A percentile compares a stretch with the other conserved stretches of the same genome.
Evolutionary conservation across 148 eudicot genomes (phyloP).

Genomic region (Camellia japonica): DNA sequence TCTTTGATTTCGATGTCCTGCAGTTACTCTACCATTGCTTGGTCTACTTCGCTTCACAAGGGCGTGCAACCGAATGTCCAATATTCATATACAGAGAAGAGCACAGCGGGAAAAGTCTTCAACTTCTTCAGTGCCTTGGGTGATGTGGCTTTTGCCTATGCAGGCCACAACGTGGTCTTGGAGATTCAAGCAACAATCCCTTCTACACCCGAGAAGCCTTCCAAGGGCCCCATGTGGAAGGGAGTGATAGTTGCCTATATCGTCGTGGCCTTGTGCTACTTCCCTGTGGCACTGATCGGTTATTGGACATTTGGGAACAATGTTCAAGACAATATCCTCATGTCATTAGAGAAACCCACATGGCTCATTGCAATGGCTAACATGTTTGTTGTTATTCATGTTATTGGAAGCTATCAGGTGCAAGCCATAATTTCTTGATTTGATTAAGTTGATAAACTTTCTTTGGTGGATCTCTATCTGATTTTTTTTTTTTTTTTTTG

Average conservation of each 20-base stretch:
- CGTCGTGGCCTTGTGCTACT: slow-evolving; percentile 35
- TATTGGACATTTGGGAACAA: slow-evolving; percentile 23
- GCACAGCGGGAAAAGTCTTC: slow-evolving; percentile 21
- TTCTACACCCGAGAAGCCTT: slow-evolving; percentile 36
- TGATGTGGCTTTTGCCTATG: slow-evolving; percentile 35
- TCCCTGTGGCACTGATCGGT: slow-evolving; percentile 32
- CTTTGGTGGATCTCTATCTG: background rate
- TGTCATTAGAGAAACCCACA: slow-evolving; percentile 23
- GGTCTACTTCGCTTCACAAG: slow-evolving; percentile 27
- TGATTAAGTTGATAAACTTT: background rate
- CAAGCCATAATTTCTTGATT: background rate
- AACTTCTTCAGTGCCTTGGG: slow-evolving; percentile 29
- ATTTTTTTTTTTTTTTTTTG: background rate
- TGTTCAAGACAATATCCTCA: slow-evolving; percentile 26
- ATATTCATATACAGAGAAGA: slow-evolving; percentile 19
- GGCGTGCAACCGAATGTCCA: slow-evolving; percentile 21
- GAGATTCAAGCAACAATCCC: slow-evolving; percentile 44
- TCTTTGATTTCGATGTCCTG: too few species aligned
- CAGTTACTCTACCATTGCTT: slow-evolving; percentile 35
- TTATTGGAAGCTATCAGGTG: slow-evolving; percentile 39
- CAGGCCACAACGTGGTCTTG: slow-evolving; percentile 37
- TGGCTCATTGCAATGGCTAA: slow-evolving; percentile 40
- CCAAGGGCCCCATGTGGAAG: slow-evolving; percentile 37
- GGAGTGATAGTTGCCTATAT: slow-evolving; percentile 34
- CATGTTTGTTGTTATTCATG: slow-evolving; percentile 35